Conservation (phyloP, 495 filamentous ascomycete genomes). For the Hypoxylon trugodes region DNA sequence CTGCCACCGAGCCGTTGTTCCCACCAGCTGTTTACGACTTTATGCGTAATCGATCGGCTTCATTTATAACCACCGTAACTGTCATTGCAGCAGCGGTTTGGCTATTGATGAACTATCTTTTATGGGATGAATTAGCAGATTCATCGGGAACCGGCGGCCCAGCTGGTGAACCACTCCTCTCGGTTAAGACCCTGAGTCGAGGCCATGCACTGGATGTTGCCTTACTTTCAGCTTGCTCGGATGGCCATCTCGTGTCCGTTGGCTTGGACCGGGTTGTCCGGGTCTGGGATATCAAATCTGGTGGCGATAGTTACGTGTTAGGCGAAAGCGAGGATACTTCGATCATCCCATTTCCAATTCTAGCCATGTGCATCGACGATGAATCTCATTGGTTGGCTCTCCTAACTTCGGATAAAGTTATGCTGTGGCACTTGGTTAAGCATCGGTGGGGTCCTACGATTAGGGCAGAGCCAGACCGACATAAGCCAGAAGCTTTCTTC, state of each 20-base stretch:
- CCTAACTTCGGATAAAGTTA: conserved; percentile 62
- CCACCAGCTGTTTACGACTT: conserved; percentile 65
- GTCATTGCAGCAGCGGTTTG: conserved; percentile 64
- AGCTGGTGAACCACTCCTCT: conserved; percentile 61
- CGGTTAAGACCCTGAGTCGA: conserved; percentile 62
- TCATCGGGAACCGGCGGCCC: conserved; percentile 42
- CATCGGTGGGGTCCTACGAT: conserved; percentile 58
- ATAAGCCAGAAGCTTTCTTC: conserved; percentile 65
- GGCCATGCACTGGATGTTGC: conserved; percentile 72
- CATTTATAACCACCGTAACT: conserved; percentile 63
- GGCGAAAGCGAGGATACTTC: conserved; percentile 48
- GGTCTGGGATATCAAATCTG: conserved; percentile 63
- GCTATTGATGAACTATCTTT: conserved; percentile 71
- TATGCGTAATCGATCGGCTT: conserved; percentile 62
- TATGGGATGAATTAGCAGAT: conserved; percentile 60
- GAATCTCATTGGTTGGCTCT: conserved; percentile 68
- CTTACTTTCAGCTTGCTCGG: conserved; percentile 62
- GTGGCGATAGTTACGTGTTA: conserved; percentile 48
- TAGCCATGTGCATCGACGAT: conserved; percentile 66
- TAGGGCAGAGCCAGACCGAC: conserved; percentile 58
- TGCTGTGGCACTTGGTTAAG: conserved; percentile 66
- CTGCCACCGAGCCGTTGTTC: conserved; percentile 50
- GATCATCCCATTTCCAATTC: conserved; percentile 62
- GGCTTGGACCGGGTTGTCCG: conserved; percentile 69
- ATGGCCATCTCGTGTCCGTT: conserved; percentile 70